Evolutionary conservation across 805 yeast genomes (phyloP).

Genomic region (Priceomyces melissophilus): DNA sequence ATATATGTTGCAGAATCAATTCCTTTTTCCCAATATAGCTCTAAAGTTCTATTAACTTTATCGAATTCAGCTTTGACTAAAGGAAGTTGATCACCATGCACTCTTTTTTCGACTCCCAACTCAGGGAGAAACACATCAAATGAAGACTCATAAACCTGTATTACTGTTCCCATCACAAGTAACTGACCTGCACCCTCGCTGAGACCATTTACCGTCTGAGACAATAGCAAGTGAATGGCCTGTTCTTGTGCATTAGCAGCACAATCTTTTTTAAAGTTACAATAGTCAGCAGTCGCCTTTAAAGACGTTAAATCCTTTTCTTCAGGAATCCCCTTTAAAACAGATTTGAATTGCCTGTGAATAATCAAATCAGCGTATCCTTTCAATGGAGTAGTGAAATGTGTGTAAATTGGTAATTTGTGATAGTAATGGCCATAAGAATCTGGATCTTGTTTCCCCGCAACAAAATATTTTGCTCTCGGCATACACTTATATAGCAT

Average conservation of each 20-base stretch:
- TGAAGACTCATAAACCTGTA: constrained; percentile 93
- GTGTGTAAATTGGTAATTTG: constrained; percentile 84
- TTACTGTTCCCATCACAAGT: constrained; percentile 78
- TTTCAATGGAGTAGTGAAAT: constrained; percentile 88
- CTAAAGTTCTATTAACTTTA: constrained; percentile 61
- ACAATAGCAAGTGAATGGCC: constrained; percentile 79
- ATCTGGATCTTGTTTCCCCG: constrained; percentile 82
- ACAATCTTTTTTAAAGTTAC: constrained; percentile 93
- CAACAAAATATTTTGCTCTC: constrained; percentile 82
- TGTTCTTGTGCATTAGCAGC: constrained; percentile 93
- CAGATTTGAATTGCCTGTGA: constrained; percentile 82
- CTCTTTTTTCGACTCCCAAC: constrained; percentile 91
- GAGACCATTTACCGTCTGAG: constrained; percentile 79
- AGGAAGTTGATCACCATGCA: constrained; percentile 96
- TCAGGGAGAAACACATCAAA: constrained; percentile 92
- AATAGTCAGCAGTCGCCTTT: constrained; percentile 83
- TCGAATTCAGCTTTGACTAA: constrained; percentile 89
- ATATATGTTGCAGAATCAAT: constrained; percentile 86
- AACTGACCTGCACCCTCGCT: constrained; percentile 72
- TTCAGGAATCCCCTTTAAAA: constrained; percentile 42
- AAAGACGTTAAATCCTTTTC: constrained; percentile 60
- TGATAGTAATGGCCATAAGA: constrained; percentile 75
- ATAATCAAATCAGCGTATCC: constrained; percentile 91
- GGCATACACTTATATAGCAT: constrained; percentile 76
- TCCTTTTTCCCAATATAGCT: constrained; percentile 90